Evolutionary conservation across 106 monocot genomes (phyloP), one percentile per base, ranked within the genome.

Genomic region (Cymbidium sinense): DNA sequence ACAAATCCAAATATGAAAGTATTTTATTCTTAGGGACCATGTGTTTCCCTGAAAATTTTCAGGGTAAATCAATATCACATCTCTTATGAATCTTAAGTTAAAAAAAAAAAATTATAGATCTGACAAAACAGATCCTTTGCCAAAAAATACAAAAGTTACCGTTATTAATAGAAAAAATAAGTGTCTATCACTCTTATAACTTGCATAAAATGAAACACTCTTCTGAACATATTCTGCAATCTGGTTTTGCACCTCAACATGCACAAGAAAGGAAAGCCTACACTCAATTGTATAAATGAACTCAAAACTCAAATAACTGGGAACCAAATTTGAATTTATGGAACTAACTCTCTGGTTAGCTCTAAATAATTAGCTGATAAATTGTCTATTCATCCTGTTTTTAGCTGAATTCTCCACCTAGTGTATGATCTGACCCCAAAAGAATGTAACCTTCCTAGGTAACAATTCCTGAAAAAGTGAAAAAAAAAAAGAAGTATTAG

Each of bases 351-450:
- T 71, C 37, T 21, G 71, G 37, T 71, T 39, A 71, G 71, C 37
- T 23, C 33, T 13, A 67, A 67, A 67, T 67, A 71, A 71, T 39
- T 71, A 39, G 39, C 37, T 36, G 37, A 71, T 1, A 70, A 31
- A 71, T 39, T 71, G 8, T n/a, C 71, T 21, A 21, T 31, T 69
- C 34, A 21, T 20, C 71, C 71, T 20, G 37, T 31, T 71, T 70
- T n/a, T 81, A 43, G 77, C 61, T 58, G 52, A 70, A 86, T 65
- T 75, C 76, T 79, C 71, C 76, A 64, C 69, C 78, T 82, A 75
- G 10, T 75, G 35, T 78, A 64, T 69, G 71, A 72, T 75, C 50
- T 31, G 25, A 75, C 28, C 64, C 20, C 71, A 35, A 77, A 79
- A 64, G 58, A 81, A 84, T 69, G 39, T 64, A 29, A 3, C 55